Evolutionary conservation across 2,329 filamentous ascomycete genomes (phyloP).

Genomic region (Periconia sp.): DNA sequence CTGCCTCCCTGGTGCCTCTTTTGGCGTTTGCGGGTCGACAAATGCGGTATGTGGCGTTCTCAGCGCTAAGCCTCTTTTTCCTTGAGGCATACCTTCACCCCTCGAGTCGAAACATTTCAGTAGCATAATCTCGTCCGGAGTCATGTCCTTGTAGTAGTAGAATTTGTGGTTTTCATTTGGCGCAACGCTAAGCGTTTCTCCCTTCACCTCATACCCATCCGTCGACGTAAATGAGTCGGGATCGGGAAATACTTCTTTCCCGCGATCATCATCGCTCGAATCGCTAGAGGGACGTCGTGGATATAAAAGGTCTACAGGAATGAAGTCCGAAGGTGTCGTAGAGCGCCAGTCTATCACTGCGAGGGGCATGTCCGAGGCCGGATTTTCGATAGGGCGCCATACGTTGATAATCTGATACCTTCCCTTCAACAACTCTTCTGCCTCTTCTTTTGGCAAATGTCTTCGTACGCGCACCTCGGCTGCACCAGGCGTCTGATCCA

Average conservation of each 20-base stretch:
- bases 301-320: constrained; percentile 68
- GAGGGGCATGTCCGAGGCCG: constrained; percentile 71
- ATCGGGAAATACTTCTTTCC: constrained; percentile 64
- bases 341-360: constrained; percentile 71
- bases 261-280: constrained; percentile 59
- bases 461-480: constrained; percentile 66
- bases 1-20: constrained; percentile 58
- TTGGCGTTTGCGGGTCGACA: constrained; percentile 59
- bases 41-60: constrained; percentile 71
- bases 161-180: constrained; percentile 65
- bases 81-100: constrained; percentile 50
- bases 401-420: constrained; percentile 74
- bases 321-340: constrained; percentile 63
- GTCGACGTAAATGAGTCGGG: constrained; percentile 54
- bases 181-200: constrained; percentile 67
- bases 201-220: constrained; percentile 66
- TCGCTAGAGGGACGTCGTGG: constrained; percentile 53
- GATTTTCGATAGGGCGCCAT: constrained; percentile 69
- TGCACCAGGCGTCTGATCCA: constrained; percentile 72
- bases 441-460: constrained; percentile 63
- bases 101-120: constrained; percentile 58
- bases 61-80: constrained; percentile 48
- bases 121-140: constrained; percentile 59
- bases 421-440: constrained; percentile 61
- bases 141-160: constrained; percentile 73